Evolutionary conservation across 2,329 filamentous ascomycete genomes (phyloP), one percentile per base, ranked within the genome.

Genomic region (Talaromyces amestolkiae): DNA sequence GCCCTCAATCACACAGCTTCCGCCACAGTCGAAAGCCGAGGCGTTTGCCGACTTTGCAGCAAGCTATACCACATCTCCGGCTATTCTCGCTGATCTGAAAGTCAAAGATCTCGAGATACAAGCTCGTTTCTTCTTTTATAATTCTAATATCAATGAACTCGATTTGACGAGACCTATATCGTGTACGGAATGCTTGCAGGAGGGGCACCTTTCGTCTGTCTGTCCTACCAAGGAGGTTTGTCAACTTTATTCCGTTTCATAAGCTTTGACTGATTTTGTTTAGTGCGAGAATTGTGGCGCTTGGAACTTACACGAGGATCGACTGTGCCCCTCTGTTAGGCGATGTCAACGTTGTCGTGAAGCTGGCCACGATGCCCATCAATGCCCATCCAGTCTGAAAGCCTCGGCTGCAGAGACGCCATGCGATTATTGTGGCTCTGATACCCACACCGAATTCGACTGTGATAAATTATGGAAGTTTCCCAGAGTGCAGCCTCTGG

Each of bases 381-480:
- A 77, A 8, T 92, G 89, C 72, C 70, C 75, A 1, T 86, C 89
- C 68, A 86, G 86, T 67, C 80, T 90, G 17, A 83, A 82, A 67
- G 81, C 81, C 17, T 86, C 88, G 64, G 81, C 82, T 31, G 64
- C 69, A n/a, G 77, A 80, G 24, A 77, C 84, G 56, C 82, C 83
- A 2, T 92, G 90, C 73, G 85, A 85, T 11, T 79, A 87, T 39
- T 92, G 90, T 74, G 78, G 78, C 45, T 82, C 82, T 7, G 68
- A 71, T 3, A 79, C 83, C 9, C 90, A 92, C 70, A 69, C 82
- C 9, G 89, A 91, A 72, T 73, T 79, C 13, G 76, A 83, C 2
- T 92, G 90, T 73, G 82, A 84, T 62, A 78, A 82, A 58, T 77
- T 89, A 27, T 91, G 87, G 87, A 78, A 79, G 65, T 70, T 77